Evolutionary conservation across 805 yeast species (phyloP), one percentile per base, ranked within the genome.

Genomic region (Sungouiella thailandica): DNA sequence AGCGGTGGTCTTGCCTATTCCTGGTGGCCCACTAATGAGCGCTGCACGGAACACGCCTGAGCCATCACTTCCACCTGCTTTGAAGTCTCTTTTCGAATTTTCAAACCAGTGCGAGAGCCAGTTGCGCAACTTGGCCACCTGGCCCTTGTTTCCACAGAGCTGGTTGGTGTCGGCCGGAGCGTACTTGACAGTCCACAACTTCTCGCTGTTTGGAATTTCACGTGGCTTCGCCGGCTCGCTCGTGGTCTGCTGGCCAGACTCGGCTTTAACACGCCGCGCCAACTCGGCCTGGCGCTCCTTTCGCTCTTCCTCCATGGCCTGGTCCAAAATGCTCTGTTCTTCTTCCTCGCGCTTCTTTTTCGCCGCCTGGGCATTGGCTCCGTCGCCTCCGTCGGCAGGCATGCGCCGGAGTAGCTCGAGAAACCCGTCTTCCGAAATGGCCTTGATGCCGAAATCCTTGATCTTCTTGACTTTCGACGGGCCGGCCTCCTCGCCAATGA

Each of bases 401-500:
- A 90, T 84, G 5, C 77, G 73, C 15, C 66, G 49, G 29, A 93
- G 68, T 43, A 93, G 65, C 43, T 79, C 77, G 25, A 84, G 59
- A 47, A 93, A 88, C 0, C 97, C 97, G 8, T 75, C 84, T 57
- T 93, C 95, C 49, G 77, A 80, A 39, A 90, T 81, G 25, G 94
- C 87, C 58, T 89, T 89, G 35, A 86, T 76, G 6, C 75, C 72
- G 43, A 80, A 65, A 33, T 77, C 74, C 48, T 76, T 80, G 44
- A 94, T 90, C 50, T 80, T 85, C 48, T 76, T 76, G 27, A 93
- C 77, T 58, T 93, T 93, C n/a, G 87, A 78, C 2, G 97, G 97
- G 1, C 98, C 98, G 2, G 98, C 97, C 46, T 93, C 97, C 33
- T 74, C 87, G 6, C 98, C 98, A 19, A 93, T 68, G 1, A 93